Conservation (phyloP, 176 grass and related monocot genomes). For the Themeda triandra region DNA sequence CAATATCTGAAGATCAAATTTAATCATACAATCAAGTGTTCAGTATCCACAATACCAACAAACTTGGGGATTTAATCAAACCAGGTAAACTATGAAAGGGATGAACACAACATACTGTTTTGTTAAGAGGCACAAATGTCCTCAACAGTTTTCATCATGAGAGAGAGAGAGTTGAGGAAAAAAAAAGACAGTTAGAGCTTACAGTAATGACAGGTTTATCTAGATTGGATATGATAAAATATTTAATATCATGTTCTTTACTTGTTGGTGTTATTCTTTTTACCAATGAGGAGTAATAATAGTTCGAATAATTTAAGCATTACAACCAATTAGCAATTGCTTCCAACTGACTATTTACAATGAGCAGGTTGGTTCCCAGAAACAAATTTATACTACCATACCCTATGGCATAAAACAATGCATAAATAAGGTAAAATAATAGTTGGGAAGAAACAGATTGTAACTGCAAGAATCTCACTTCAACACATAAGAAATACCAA, state of each 20-base stretch:
- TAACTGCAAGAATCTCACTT: not conserved
- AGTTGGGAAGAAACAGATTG: not conserved
- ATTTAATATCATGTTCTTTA: conserved; percentile 6
- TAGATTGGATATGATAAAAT: conserved; percentile 2
- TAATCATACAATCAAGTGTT: not conserved
- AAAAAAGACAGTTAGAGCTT: not conserved
- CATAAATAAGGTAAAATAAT: not conserved
- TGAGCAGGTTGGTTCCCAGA: not conserved
- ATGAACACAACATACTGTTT: conserved; percentile 7
- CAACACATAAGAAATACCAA: conserved; percentile 35
- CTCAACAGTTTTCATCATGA: not conserved
- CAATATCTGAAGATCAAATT: conserved; percentile 5
- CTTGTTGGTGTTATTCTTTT: not conserved
- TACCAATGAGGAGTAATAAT: conserved; percentile 9
- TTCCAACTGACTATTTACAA: not conserved
- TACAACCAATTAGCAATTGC: conserved; percentile 1
- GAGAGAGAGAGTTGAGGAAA: not conserved
- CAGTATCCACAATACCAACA: not conserved
- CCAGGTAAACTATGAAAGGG: not conserved
- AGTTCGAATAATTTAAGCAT: conserved; percentile 2
- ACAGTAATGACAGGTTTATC: conserved; percentile 14
- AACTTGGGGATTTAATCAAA: conserved; percentile 1
- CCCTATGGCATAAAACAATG: conserved; percentile 6
- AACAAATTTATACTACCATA: not conserved
- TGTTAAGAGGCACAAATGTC: not conserved